These are phyloP conservation scores for Candida suzukii DNA, from an alignment of 805 yeast genomes.

Conservation along the genomic window DNA sequence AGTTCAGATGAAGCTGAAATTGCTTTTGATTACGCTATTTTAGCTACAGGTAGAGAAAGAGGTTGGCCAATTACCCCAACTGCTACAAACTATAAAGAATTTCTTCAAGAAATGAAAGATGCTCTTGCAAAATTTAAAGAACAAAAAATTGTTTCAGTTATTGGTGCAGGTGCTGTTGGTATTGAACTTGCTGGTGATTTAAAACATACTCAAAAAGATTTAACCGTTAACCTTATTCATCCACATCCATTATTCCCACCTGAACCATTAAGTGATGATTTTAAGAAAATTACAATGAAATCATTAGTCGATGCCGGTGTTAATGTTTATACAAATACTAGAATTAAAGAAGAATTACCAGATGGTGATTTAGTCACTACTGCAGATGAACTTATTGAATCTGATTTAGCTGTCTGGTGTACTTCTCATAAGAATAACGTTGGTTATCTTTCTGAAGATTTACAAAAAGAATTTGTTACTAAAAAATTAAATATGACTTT, in stretches of 20 bases:
- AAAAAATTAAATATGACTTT: neutral
- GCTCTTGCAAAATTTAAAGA: conserved; percentile 5
- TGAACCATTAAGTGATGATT: conserved; percentile 8
- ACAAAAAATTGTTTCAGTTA: conserved; percentile 26
- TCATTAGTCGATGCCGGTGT: neutral
- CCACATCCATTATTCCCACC: conserved; percentile 33
- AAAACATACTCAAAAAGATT: conserved; percentile 26
- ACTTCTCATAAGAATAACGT: neutral
- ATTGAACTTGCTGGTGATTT: conserved; percentile 42
- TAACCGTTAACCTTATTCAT: conserved; percentile 30
- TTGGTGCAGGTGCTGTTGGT: conserved; percentile 46
- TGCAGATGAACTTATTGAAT: neutral
- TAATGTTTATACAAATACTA: neutral
- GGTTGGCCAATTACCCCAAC: conserved; percentile 47
- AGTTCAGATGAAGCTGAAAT: conserved; percentile 3
- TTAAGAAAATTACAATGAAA: neutral
- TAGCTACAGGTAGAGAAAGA: conserved; percentile 42
- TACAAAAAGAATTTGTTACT: neutral
- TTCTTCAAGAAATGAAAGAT: conserved; percentile 32
- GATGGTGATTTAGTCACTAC: neutral
- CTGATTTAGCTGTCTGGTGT: conserved; percentile 1
- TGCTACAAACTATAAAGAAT: conserved; percentile 31
- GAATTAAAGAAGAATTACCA: neutral
- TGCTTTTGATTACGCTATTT: conserved; percentile 37
- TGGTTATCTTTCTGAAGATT: neutral